A percentile compares a stretch with the other conserved stretches of the same genome.
Conservation (phyloP, 495 filamentous ascomycete species). For the Penicillium angulare region DNA sequence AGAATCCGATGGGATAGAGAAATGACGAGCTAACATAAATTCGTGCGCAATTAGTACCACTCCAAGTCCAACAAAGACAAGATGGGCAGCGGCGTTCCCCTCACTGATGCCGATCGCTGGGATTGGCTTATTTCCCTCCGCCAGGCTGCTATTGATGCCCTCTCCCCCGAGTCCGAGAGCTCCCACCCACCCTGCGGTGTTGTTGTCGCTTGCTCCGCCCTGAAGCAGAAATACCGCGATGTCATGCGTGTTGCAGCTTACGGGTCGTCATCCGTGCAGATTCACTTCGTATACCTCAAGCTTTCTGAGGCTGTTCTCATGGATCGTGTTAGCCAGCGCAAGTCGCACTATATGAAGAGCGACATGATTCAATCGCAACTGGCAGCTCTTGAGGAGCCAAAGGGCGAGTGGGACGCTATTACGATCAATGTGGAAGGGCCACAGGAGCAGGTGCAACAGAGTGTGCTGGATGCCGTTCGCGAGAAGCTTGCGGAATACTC, state of each 20-base stretch:
- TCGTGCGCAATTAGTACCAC: constrained; percentile 68
- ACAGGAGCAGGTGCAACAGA: constrained; percentile 62
- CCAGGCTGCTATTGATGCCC: constrained; percentile 67
- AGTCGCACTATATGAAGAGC: constrained; percentile 95
- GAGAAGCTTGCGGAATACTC: constrained; percentile 35
- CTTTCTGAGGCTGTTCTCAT: constrained; percentile 72
- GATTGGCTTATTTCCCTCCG: constrained; percentile 94
- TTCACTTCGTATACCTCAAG: constrained; percentile 92
- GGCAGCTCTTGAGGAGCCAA: constrained; percentile 76
- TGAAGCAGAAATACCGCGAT: constrained; percentile 97
- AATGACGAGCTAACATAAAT: constrained; percentile 11
- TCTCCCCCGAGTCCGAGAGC: constrained; percentile 50
- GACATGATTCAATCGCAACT: constrained; percentile 97
- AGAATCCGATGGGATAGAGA: background rate
- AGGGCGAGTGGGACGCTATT: constrained; percentile 80
- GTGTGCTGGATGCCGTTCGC: constrained; percentile 57
- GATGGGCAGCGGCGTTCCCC: constrained; percentile 81
- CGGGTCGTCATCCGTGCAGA: constrained; percentile 67
- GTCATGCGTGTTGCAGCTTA: constrained; percentile 90
- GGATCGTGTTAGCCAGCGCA: constrained; percentile 65
- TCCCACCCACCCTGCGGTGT: constrained; percentile 65
- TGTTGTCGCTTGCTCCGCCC: constrained; percentile 90
- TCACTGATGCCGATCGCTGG: constrained; percentile 96
- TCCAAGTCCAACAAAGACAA: constrained; percentile 83
- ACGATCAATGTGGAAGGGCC: constrained; percentile 73